These are phyloP conservation scores for Diaporthe sp. DNA, from an alignment of 2,329 filamentous ascomycete genomes.

Conservation along the genomic window DNA sequence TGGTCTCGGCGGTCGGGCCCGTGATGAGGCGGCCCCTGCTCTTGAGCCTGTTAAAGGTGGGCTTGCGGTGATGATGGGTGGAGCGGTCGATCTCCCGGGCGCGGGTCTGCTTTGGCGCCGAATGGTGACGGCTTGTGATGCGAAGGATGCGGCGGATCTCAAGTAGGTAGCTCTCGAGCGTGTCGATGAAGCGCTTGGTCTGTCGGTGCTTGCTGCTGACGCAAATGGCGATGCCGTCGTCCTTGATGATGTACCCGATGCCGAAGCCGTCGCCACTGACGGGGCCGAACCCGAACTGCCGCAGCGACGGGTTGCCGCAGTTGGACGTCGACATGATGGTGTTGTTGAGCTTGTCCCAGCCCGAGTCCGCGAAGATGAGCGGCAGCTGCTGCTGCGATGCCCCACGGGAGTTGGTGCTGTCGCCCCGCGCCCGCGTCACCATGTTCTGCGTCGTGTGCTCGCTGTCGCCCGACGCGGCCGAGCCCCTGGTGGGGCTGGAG, in stretches of 20 bases:
- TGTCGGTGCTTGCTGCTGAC: conserved; percentile 94
- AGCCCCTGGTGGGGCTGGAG: conserved; percentile 68
- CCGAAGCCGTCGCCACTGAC: conserved; percentile 95
- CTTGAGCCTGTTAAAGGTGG: conserved; percentile 69
- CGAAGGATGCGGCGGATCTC: conserved; percentile 89
- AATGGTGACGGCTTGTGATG: conserved; percentile 68
- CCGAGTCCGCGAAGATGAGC: conserved; percentile 85
- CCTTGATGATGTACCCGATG: conserved; percentile 99
- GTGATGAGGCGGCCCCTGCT: conserved; percentile 81
- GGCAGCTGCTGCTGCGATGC: conserved; percentile 67
- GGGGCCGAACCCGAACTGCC: conserved; percentile 97
- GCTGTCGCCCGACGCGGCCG: conserved; percentile 59
- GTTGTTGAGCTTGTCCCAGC: conserved; percentile 96
- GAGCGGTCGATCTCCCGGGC: conserved; percentile 66
- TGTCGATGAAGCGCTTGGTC: conserved; percentile 90
- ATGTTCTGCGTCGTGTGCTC: conserved; percentile 46
- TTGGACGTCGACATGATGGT: conserved; percentile 98
- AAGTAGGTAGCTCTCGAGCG: conserved; percentile 88
- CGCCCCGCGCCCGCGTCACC: conserved; percentile 61
- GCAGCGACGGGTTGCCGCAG: conserved; percentile 93
- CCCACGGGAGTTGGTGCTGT: conserved; percentile 65
- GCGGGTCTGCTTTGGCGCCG: conserved; percentile 60
- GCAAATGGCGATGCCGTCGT: conserved; percentile 90
- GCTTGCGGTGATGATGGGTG: conserved; percentile 42
- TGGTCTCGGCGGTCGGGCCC: conserved; percentile 58